Evolutionary conservation across 192 early-diverging fungal genomes (phyloP).

Genomic region (Linnemannia elongata): DNA sequence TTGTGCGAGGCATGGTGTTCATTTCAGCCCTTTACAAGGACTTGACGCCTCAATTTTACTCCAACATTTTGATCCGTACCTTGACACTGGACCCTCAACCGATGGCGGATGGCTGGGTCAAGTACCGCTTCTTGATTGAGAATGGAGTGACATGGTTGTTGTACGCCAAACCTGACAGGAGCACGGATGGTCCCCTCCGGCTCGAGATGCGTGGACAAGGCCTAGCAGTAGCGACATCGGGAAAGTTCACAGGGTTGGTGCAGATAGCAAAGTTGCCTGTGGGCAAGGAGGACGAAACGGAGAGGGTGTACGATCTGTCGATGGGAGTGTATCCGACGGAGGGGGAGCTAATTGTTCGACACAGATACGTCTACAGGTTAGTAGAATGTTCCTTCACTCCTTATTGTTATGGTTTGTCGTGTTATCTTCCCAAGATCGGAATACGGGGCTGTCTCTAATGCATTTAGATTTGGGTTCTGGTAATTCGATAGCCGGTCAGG

Average conservation of each 20-base stretch:
- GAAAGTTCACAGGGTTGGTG: constrained; percentile 43
- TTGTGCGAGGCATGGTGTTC: constrained; percentile 51
- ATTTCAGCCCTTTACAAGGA: constrained; percentile 32
- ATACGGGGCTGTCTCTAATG: neutral
- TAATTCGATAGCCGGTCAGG: constrained; percentile 4
- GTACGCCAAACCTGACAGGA: constrained; percentile 29
- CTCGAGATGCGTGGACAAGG: constrained; percentile 12
- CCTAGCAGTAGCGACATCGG: constrained; percentile 19
- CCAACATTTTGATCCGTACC: constrained; percentile 31
- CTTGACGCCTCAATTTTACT: constrained; percentile 44
- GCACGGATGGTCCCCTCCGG: neutral
- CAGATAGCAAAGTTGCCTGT: constrained; percentile 52
- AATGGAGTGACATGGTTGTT: constrained; percentile 45
- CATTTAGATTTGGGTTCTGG: neutral
- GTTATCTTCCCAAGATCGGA: neutral
- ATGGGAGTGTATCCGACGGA: constrained; percentile 36
- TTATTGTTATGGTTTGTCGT: neutral
- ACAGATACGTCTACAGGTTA: constrained; percentile 28
- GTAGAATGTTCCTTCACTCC: neutral
- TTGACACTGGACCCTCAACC: constrained; percentile 5
- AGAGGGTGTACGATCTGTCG: constrained; percentile 29
- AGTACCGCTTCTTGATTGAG: constrained; percentile 50
- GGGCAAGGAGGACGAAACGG: constrained; percentile 24
- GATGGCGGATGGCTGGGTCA: constrained; percentile 36
- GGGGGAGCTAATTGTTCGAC: constrained; percentile 23